Conservation (phyloP, 768 basidiomycete genomes). For the Pleurotus tuoliensis region DNA sequence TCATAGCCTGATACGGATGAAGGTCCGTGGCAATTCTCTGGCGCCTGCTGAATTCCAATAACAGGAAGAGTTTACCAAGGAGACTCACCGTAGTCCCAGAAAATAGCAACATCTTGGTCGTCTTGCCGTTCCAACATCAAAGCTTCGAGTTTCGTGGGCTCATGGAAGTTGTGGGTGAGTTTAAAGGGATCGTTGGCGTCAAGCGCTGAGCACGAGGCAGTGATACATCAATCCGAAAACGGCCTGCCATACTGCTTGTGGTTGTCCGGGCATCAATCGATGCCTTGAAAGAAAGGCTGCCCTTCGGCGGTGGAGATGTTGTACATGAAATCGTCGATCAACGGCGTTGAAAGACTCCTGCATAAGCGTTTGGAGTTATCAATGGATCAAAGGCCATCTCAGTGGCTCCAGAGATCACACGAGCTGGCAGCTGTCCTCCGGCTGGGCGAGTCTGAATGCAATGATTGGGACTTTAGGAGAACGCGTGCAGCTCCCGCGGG, state of each 20-base stretch:
- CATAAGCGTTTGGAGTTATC: too few species aligned
- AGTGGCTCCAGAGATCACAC: too few species aligned
- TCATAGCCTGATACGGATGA: constrained; percentile 38
- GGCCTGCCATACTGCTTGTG: neutral
- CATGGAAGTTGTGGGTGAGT: neutral
- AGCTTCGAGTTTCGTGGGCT: neutral
- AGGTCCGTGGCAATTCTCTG: constrained; percentile 42
- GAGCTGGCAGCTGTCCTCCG: too few species aligned
- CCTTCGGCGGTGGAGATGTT: too few species aligned
- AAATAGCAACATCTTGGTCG: constrained; percentile 35
- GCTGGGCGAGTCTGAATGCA: too few species aligned
- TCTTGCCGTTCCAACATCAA: constrained; percentile 22
- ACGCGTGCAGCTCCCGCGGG: too few species aligned
- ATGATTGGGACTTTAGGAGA: too few species aligned
- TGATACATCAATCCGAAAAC: neutral
- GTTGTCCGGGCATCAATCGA: too few species aligned
- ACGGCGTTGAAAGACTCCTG: too few species aligned
- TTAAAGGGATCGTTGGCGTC: constrained; percentile 7
- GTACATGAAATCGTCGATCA: too few species aligned
- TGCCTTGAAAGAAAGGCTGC: too few species aligned
- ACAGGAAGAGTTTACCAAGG: neutral
- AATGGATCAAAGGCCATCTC: too few species aligned
- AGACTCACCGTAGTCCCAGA: constrained; percentile 34
- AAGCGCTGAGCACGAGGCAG: neutral
- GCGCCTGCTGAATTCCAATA: neutral